These are phyloP conservation scores for Cadophora gregata DNA, from an alignment of 2,329 filamentous ascomycete genomes.

Conservation along the genomic window DNA sequence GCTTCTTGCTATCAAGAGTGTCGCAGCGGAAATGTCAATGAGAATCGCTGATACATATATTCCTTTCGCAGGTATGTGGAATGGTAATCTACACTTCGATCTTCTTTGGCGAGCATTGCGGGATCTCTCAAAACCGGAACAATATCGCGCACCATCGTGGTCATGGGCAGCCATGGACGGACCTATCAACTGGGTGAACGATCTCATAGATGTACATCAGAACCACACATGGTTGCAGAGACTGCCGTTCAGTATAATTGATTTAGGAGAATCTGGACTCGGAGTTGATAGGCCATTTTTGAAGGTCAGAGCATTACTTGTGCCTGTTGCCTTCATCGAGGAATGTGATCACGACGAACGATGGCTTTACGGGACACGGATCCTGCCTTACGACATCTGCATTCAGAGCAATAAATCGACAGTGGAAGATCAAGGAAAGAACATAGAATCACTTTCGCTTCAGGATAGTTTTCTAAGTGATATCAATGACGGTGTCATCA, in stretches of 20 bases:
- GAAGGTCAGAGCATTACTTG: conserved; percentile 13
- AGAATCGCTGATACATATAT: conserved; percentile 15
- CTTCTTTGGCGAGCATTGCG: conserved; percentile 20
- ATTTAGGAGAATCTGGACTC: neutral
- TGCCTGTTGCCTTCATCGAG: conserved; percentile 6
- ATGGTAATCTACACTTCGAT: conserved; percentile 11
- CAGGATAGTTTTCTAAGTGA: neutral
- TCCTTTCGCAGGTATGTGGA: conserved; percentile 24
- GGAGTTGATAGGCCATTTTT: neutral
- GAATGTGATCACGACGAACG: conserved; percentile 23
- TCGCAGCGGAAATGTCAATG: conserved; percentile 21
- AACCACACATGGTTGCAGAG: neutral
- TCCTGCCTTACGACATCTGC: conserved; percentile 17
- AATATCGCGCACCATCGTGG: conserved; percentile 25
- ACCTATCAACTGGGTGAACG: neutral
- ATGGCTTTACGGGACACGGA: conserved; percentile 15
- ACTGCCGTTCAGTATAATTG: neutral
- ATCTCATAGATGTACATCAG: neutral
- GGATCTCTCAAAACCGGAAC: conserved; percentile 6
- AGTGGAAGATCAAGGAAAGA: neutral
- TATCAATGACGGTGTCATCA: neutral
- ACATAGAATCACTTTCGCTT: neutral
- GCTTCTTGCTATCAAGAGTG: conserved; percentile 23
- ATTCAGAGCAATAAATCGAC: neutral
- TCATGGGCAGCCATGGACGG: conserved; percentile 24